These are phyloP conservation scores for Podaxis sp. DNA, from an alignment of 768 basidiomycete species.

Conservation along the genomic window DNA sequence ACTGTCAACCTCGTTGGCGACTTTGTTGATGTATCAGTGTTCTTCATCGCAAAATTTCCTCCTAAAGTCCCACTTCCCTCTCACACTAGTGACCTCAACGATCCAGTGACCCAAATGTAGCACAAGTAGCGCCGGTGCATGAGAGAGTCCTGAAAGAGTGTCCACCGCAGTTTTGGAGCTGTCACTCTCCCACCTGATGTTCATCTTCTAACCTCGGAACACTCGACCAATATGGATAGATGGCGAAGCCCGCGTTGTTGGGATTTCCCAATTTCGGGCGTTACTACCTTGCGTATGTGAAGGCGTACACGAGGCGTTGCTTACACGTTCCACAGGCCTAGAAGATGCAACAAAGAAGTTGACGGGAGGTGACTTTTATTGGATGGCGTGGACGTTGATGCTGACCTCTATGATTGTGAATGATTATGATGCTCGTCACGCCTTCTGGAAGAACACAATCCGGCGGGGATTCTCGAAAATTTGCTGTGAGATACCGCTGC, in stretches of 20 bases:
- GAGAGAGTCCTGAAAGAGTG: conserved; percentile 2
- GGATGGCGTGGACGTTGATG: background rate
- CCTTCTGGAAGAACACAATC: background rate
- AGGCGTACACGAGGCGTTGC: background rate
- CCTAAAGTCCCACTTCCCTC: conserved; percentile 9
- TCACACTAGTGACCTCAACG: conserved; percentile 6
- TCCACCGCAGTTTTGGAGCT: background rate
- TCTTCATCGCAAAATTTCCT: background rate
- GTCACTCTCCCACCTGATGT: conserved; percentile 6
- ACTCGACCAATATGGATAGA: conserved; percentile 5
- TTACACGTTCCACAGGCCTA: conserved; percentile 1
- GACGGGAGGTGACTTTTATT: background rate
- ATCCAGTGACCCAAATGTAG: conserved; percentile 2
- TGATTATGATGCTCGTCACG: background rate
- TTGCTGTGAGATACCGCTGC: background rate
- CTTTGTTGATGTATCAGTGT: background rate
- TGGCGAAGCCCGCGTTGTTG: background rate
- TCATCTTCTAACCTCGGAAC: background rate
- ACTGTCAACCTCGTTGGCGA: background rate
- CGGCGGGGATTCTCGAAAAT: background rate
- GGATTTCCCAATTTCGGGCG: background rate
- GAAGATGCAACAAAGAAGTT: background rate
- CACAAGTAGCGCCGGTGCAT: background rate
- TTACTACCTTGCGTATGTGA: background rate
- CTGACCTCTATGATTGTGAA: background rate